Conservation (phyloP, 2,329 filamentous ascomycete species). For the Aspergillus clavatus region DNA sequence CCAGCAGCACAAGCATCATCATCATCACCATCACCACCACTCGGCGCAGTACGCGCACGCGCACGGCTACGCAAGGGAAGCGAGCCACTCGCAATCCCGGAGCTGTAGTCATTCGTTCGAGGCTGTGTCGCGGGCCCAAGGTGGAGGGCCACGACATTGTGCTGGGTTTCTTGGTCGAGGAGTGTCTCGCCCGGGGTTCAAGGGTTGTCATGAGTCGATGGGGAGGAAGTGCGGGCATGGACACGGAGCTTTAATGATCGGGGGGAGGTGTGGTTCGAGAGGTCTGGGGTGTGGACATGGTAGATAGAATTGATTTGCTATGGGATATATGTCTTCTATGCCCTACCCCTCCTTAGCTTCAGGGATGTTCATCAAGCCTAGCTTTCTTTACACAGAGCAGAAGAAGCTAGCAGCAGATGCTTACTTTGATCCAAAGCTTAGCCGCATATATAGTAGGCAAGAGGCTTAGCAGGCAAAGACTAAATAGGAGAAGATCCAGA, state of each 20-base stretch:
- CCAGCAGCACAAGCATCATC: not conserved
- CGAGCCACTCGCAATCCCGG: not conserved
- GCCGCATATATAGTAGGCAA: too few relatives aligned
- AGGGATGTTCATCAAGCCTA: too few relatives aligned
- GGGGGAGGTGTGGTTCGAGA: too few relatives aligned
- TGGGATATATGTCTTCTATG: too few relatives aligned
- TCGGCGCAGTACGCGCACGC: not conserved
- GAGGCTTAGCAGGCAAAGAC: too few relatives aligned
- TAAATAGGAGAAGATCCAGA: too few relatives aligned
- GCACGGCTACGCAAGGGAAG: not conserved
- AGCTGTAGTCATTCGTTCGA: not conserved
- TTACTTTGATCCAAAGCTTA: too few relatives aligned
- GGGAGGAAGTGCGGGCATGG: not conserved
- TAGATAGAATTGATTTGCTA: too few relatives aligned
- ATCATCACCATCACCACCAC: not conserved
- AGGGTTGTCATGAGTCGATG: not conserved
- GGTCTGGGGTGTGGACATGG: not conserved
- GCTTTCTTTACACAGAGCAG: too few relatives aligned
- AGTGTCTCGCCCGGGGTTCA: not conserved
- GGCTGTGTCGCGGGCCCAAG: not conserved
- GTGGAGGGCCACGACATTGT: not conserved
- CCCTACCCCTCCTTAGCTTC: too few relatives aligned
- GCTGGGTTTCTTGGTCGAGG: not conserved
- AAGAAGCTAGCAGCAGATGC: too few relatives aligned
- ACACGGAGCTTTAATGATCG: too few relatives aligned